These are phyloP conservation scores for Penicillium desertorum DNA, from an alignment of 495 filamentous ascomycete genomes.

Conservation along the genomic window DNA sequence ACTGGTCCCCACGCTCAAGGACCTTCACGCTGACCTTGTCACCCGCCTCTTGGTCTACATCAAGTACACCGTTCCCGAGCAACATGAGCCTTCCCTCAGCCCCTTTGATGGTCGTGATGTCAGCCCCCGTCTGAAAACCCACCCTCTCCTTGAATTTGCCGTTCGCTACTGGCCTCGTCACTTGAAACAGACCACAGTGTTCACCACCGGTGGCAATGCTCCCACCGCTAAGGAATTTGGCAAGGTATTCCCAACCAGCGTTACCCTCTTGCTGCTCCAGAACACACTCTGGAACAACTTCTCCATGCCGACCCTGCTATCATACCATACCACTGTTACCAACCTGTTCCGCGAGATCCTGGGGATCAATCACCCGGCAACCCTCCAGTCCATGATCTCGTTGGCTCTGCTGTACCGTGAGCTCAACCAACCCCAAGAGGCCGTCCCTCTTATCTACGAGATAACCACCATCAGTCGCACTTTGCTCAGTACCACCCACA, in stretches of 20 bases:
- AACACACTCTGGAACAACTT: constrained; percentile 36
- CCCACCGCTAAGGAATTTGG: constrained; percentile 31
- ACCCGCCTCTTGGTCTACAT: constrained; percentile 35
- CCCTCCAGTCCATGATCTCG: constrained; percentile 30
- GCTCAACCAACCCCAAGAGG: constrained; percentile 15
- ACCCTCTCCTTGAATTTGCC: constrained; percentile 38
- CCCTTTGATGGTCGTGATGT: constrained; percentile 27
- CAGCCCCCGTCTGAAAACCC: constrained; percentile 19
- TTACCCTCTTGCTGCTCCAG: constrained; percentile 29
- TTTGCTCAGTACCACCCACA: constrained; percentile 28
- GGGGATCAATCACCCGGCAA: constrained; percentile 23
- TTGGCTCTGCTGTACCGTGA: constrained; percentile 28
- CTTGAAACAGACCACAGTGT: constrained; percentile 28
- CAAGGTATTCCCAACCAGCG: constrained; percentile 29
- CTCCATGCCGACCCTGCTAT: constrained; percentile 27
- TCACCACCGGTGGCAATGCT: constrained; percentile 27
- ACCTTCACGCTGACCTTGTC: constrained; percentile 34
- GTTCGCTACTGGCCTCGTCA: constrained; percentile 41
- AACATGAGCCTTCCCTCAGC: constrained; percentile 32
- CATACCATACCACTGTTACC: constrained; percentile 29
- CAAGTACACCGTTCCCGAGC: constrained; percentile 27
- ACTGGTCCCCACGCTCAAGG: constrained; percentile 28
- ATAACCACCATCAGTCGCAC: constrained; percentile 29
- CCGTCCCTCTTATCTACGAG: constrained; percentile 25
- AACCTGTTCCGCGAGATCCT: constrained; percentile 31